These are phyloP conservation scores for Xylaria sp. DNA, from an alignment of 2,329 filamentous ascomycete species.

Conservation along the genomic window DNA sequence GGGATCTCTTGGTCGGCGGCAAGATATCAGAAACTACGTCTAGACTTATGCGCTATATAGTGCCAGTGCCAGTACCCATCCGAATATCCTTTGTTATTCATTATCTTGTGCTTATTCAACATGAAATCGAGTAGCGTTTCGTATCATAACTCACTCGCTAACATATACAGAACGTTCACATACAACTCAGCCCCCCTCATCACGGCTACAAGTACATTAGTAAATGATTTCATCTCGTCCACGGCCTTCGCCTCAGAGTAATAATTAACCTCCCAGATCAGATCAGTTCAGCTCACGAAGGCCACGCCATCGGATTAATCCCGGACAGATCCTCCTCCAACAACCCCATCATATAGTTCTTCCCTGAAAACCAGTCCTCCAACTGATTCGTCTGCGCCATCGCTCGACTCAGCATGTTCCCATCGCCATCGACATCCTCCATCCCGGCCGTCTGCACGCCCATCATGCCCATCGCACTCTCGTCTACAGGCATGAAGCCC, in stretches of 20 bases:
- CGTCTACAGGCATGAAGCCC: constrained; percentile 49
- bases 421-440: constrained; percentile 6
- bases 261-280: background rate
- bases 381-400: constrained; percentile 47
- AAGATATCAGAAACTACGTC: constrained; percentile 7
- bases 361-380: constrained; percentile 52
- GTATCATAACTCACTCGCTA: constrained; percentile 6
- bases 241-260: background rate
- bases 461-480: constrained; percentile 9
- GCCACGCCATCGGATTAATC: constrained; percentile 46
- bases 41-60: constrained; percentile 6
- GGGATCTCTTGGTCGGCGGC: background rate
- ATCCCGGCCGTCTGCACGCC: background rate
- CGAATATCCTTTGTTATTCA: constrained; percentile 16
- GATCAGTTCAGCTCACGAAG: constrained; percentile 27
- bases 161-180: background rate
- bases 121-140: constrained; percentile 23
- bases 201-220: background rate
- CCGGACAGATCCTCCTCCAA: constrained; percentile 50
- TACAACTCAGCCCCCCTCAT: background rate
- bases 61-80: constrained; percentile 22
- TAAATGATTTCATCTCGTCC: background rate
- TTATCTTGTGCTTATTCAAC: background rate
- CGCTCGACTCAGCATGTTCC: constrained; percentile 34
- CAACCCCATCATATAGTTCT: constrained; percentile 50